Evolutionary conservation across 805 yeast genomes (phyloP), one percentile per base, ranked within the genome.

Genomic region (Cyberlindnera xishuangbannaensis): DNA sequence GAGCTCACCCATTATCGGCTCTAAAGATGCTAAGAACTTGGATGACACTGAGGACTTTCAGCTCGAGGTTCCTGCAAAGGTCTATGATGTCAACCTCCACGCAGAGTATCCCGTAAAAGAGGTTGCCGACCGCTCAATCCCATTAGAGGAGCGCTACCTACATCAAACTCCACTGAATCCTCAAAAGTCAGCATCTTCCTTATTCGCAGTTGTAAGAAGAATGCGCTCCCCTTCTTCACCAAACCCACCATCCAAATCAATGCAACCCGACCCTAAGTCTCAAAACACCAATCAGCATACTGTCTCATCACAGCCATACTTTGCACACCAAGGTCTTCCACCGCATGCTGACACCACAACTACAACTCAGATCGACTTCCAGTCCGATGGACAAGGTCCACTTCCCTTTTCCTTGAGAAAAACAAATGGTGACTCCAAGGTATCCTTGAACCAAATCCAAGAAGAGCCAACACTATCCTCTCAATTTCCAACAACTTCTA

Each of bases 271-370:
- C n/a, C 7, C n/a, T 11, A 12, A 20, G 11, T 20, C 23, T 12
- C 14, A 7, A 27, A 21, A 3, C 25, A 28, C 5, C 11, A 17
- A 36, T 9, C n/a, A n/a, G n/a, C 20, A 32, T 12, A 42, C 53
- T 1, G 53, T 55, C 6, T 51, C 60, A 1, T 42, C 55, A 1
- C 73, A 67, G 48, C 69, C 73, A 16, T 74, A 75, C 50, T 74
- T 74, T 53, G 69, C 67, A 5, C 73, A 69, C 45, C 80, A 74
- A 43, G 80, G 81, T 1, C 50, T 69, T 8, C 79, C 81, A 4
- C 76, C 76, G 3, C 80, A 74, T 44, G 64, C 57, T 31, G 47
- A 35, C 33, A 43, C 39, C 15, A 16, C 27, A 5, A 14, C n/a
- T 4, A 31, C 37, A 7, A 31, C 34, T 5, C 35, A 38, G 15